Conservation (phyloP, 345 rosid genomes). For the Jatropha curcas region DNA sequence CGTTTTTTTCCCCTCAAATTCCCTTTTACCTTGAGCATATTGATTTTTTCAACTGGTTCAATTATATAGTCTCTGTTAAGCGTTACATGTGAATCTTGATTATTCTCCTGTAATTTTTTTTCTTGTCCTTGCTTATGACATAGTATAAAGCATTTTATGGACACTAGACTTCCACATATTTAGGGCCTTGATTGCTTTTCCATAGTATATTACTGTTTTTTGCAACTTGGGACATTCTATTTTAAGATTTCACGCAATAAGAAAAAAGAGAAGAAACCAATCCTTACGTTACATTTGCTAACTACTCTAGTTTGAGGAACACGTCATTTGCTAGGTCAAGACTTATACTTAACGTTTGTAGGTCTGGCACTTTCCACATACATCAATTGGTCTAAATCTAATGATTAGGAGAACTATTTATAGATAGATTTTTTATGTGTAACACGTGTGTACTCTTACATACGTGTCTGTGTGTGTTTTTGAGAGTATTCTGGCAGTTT, state of each 20-base stretch:
- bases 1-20: not conserved
- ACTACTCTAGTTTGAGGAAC: not conserved
- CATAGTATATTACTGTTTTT: too few relatives aligned
- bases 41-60: not conserved
- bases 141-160: not conserved
- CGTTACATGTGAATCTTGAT: not conserved
- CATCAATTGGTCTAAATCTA: not conserved
- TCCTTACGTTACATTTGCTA: too few relatives aligned
- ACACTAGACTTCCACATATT: not conserved
- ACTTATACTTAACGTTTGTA: too few relatives aligned
- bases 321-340: not conserved
- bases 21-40: not conserved
- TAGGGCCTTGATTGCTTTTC: too few relatives aligned
- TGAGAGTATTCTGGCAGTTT: too few relatives aligned
- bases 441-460: too few relatives aligned
- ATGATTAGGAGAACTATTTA: not conserved
- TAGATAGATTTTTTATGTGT: too few relatives aligned
- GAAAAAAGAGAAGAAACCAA: too few relatives aligned
- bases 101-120: not conserved
- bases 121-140: not conserved
- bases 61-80: not conserved
- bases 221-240: too few relatives aligned
- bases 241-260: too few relatives aligned
- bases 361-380: too few relatives aligned
- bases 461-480: too few relatives aligned